Percentiles rank a stretch among this genome's conserved stretches.
Conservation (phyloP, 177 flowering plant species). For the Vitis hybrid region DNA sequence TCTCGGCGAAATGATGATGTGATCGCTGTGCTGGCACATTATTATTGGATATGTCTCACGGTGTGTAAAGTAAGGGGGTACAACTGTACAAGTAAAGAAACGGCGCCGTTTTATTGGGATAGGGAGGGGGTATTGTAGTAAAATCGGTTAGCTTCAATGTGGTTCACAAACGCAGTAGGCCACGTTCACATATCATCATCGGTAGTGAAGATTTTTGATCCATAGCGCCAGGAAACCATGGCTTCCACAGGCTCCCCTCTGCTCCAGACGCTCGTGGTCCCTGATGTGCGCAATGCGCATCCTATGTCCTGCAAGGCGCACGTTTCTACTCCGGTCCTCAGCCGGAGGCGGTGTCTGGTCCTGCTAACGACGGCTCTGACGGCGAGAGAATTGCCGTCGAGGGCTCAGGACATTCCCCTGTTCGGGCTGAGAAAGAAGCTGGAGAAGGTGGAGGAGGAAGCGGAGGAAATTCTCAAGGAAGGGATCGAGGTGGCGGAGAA, state of each 20-base stretch:
- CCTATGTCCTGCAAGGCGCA: conserved; percentile 4
- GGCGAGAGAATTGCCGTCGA: conserved; percentile 29
- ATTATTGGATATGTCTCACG: no score
- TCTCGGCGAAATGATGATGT: not conserved
- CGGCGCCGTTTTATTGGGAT: no score
- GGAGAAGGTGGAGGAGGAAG: conserved; percentile 69
- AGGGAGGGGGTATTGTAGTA: no score
- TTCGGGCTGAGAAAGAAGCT: conserved; percentile 79
- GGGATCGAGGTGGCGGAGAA: conserved; percentile 42
- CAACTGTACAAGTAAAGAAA: no score
- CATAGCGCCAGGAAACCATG: conserved; percentile 15
- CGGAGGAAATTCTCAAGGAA: conserved; percentile 63
- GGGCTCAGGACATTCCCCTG: conserved; percentile 66
- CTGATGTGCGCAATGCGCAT: conserved; percentile 20
- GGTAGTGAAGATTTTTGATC: no score
- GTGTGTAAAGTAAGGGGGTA: no score
- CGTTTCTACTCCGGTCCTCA: conserved; percentile 12
- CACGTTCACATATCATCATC: no score
- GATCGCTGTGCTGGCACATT: no score
- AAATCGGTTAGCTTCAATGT: no score
- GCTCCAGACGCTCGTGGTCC: conserved; percentile 16
- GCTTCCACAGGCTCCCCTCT: conserved; percentile 29
- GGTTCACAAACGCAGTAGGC: no score
- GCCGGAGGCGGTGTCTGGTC: conserved; percentile 48
- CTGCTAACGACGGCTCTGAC: conserved; percentile 43